Base-by-base conservation (phyloP, 768 basidiomycete genomes). In the Mycena sanguinolenta region DNA sequence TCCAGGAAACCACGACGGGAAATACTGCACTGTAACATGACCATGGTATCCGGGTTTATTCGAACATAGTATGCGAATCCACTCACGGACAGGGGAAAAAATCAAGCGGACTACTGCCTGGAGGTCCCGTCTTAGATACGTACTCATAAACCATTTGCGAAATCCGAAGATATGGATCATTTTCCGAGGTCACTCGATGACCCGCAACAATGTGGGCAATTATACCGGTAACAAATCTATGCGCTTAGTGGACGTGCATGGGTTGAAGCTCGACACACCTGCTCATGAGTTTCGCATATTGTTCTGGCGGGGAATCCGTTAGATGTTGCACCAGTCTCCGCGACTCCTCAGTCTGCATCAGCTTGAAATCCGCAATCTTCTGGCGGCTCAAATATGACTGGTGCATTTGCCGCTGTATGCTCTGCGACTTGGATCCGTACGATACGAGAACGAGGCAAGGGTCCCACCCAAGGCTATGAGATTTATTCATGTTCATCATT, bases 71-170 rank as follows among this genome's bases (percentile, higher is more conserved):
- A 9, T 0, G 25, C 42, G 27, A 14, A n/a, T n/a, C n/a, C 14
- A 72, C 79, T 59, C 54, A 81, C 80, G 63, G 7, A 75, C 30
- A 17, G 80, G 79, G 46, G 79, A n/a, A 75, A 14, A 77, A 63
- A 61, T 79, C 79, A n/a, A 77, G 53, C 10, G 74, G 30, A 46
- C 73, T 71, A n/a, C n/a, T n/a, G n/a, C n/a, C n/a, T n/a, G n/a
- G n/a, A n/a, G n/a, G n/a, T n/a, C n/a, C n/a, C n/a, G n/a, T n/a
- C n/a, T n/a, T n/a, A n/a, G n/a, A n/a, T n/a, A n/a, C n/a, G n/a
- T n/a, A n/a, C n/a, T n/a, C n/a, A n/a, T n/a, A n/a, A n/a, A n/a
- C n/a, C n/a, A n/a, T n/a, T n/a, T n/a, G n/a, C n/a, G n/a, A n/a
- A n/a, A n/a, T n/a, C n/a, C n/a, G n/a, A n/a, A n/a, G n/a, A n/a